Evolutionary conservation across 257 asterid genomes (phyloP).

Genomic region (Nicotiana noctiflora): DNA sequence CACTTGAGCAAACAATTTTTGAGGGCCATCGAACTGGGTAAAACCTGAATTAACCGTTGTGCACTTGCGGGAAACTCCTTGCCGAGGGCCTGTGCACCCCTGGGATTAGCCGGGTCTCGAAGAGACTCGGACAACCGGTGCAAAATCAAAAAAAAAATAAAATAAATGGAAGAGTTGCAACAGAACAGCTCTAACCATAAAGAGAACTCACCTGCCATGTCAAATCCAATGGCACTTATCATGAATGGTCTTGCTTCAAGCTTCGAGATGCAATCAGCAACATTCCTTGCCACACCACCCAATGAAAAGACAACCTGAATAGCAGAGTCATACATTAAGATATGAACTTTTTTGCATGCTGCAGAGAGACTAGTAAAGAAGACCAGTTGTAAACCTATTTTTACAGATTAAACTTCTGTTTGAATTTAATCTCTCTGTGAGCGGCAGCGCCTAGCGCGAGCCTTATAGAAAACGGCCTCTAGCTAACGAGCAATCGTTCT

Average conservation of each 20-base stretch:
- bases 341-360: not conserved
- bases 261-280: conserved; percentile 93
- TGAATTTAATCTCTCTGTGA: not conserved
- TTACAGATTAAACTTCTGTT: not conserved
- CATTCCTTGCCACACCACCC: conserved; percentile 95
- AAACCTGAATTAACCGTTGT: too few relatives aligned
- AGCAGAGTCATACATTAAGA: not conserved
- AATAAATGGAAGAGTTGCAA: not conserved
- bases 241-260: conserved; percentile 78
- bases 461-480: not conserved
- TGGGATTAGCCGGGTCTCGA: too few relatives aligned
- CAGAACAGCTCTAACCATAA: not conserved
- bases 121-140: too few relatives aligned
- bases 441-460: not conserved
- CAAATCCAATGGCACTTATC: conserved; percentile 84
- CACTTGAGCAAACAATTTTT: too few relatives aligned
- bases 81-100: too few relatives aligned
- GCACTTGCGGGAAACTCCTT: too few relatives aligned
- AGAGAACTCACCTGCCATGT: conserved; percentile 65
- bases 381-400: not conserved
- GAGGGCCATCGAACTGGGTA: too few relatives aligned
- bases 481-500: not conserved
- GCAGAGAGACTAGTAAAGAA: not conserved
- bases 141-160: too few relatives aligned
- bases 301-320: conserved; percentile 60